Evolutionary conservation across 129 eudicot species (phyloP).

Genomic region (Artemisia tridentata): DNA sequence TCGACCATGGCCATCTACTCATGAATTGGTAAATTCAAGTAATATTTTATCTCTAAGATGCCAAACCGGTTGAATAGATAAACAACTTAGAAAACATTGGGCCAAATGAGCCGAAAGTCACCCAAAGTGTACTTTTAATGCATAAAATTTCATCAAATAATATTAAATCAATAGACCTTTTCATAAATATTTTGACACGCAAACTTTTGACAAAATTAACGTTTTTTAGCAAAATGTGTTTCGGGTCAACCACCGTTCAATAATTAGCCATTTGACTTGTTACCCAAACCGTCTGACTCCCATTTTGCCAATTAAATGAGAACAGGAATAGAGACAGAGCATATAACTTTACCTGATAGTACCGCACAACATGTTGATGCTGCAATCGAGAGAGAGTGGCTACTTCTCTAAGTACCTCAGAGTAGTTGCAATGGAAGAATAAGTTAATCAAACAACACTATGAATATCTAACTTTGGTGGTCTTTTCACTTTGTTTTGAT

Average conservation of each 20-base stretch:
- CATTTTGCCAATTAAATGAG: neutral
- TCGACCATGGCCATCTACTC: neutral
- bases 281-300: neutral
- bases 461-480: neutral
- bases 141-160: neutral
- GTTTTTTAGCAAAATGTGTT: neutral
- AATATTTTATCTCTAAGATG: neutral
- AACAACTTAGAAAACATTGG: no score
- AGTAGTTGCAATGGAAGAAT: constrained; percentile 26
- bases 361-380: constrained; percentile 95
- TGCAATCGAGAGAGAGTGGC: constrained; percentile 97
- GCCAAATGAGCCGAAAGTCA: neutral
- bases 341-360: constrained; percentile 66
- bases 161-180: neutral
- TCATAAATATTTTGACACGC: neutral
- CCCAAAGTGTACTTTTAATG: neutral
- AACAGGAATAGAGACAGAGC: neutral
- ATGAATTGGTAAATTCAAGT: neutral
- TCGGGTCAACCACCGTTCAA: no score
- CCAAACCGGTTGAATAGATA: neutral
- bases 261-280: neutral
- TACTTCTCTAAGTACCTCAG: constrained; percentile 70
- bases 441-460: neutral
- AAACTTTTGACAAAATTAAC: neutral
- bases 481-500: no score